Evolutionary conservation across 192 early-diverging fungal genomes (phyloP).

Genomic region (Fimicolochytrium jonesii): DNA sequence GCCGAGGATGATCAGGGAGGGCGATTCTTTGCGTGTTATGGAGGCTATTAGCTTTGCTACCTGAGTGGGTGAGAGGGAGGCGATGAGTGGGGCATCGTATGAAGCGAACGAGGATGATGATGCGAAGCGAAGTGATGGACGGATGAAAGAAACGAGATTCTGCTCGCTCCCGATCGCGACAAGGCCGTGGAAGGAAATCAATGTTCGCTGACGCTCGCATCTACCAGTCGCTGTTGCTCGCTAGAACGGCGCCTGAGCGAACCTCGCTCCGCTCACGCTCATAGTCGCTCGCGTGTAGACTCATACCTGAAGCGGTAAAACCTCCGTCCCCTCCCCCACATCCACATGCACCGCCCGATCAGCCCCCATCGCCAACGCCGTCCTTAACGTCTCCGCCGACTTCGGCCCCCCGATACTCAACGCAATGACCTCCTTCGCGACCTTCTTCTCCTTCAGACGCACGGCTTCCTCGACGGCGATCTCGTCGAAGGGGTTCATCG

Average conservation of each 20-base stretch:
- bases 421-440: slow-evolving; percentile 78
- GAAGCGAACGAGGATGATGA: too few relatives aligned
- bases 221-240: too few relatives aligned
- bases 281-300: too few relatives aligned
- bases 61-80: too few relatives aligned
- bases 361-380: slow-evolving; percentile 97
- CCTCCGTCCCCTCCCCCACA: slow-evolving; percentile 56
- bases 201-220: too few relatives aligned
- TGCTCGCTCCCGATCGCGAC: too few relatives aligned
- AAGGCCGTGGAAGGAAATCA: too few relatives aligned
- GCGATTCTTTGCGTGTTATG: slow-evolving; percentile 82
- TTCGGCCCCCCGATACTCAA: slow-evolving; percentile 87
- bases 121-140: too few relatives aligned
- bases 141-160: too few relatives aligned
- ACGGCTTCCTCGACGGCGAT: slow-evolving; percentile 98
- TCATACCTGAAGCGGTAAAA: slow-evolving; percentile 71
- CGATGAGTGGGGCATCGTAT: too few relatives aligned
- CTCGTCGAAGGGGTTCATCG: slow-evolving; percentile 99
- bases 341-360: slow-evolving; percentile 94
- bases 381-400: slow-evolving; percentile 85
- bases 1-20: slow-evolving; percentile 89
- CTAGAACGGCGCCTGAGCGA: too few relatives aligned
- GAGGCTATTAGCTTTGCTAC: slow-evolving; percentile 94
- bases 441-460: slow-evolving; percentile 80
- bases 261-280: too few relatives aligned